Conservation (phyloP, 2,329 filamentous ascomycete genomes). For the Ophiostoma ulmi region DNA sequence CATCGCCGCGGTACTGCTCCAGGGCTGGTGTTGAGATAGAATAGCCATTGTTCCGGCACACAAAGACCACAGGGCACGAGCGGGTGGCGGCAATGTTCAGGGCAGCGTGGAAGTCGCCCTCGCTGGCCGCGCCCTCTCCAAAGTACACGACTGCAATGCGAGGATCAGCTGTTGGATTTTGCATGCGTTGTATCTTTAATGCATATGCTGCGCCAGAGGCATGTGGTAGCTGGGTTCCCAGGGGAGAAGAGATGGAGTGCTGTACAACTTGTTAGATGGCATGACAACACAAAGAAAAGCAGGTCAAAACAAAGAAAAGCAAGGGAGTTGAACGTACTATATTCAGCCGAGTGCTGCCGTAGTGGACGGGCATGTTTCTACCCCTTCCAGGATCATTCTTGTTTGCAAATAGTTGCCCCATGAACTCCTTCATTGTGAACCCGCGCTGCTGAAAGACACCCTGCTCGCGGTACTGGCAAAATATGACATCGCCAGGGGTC, state of each 20-base stretch:
- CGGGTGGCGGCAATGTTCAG: constrained; percentile 76
- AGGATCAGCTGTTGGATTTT: constrained; percentile 55
- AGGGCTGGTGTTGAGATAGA: constrained; percentile 74
- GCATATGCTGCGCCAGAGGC: constrained; percentile 74
- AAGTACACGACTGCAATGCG: constrained; percentile 72
- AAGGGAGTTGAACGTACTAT: constrained; percentile 53
- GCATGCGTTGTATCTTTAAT: constrained; percentile 64
- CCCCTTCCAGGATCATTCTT: constrained; percentile 71
- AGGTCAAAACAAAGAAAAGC: neutral
- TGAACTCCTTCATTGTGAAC: constrained; percentile 81
- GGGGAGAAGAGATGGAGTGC: constrained; percentile 71
- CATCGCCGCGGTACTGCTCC: constrained; percentile 77
- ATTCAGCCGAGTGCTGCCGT: constrained; percentile 76
- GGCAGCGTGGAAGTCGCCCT: constrained; percentile 78
- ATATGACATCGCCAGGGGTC: constrained; percentile 79
- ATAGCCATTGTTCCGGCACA: constrained; percentile 80
- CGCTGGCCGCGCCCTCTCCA: constrained; percentile 73
- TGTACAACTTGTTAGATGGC: constrained; percentile 29
- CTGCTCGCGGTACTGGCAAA: constrained; percentile 90
- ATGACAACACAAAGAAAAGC: too few relatives aligned
- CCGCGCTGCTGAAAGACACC: constrained; percentile 88
- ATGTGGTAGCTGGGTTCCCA: constrained; percentile 76
- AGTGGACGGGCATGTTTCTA: constrained; percentile 97
- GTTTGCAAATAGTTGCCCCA: constrained; percentile 92
- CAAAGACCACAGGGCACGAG: constrained; percentile 69